These are phyloP conservation scores for Yamadazyma spencermartinsiae DNA, from an alignment of 1,139 yeast species.

Conservation along the genomic window DNA sequence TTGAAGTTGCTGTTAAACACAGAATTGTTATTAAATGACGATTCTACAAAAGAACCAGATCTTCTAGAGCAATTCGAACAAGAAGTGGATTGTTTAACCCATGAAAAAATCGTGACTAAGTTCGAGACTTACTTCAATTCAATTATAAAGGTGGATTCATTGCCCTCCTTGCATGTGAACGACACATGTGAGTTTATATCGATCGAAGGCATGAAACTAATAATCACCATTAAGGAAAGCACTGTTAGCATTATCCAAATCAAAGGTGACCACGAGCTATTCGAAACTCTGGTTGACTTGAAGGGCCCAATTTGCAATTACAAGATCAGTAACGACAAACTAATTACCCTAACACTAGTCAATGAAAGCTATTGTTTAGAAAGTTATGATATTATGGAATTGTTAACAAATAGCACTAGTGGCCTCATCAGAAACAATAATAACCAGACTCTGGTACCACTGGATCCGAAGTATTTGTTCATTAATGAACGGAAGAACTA, in stretches of 20 bases:
- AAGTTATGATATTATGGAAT: background rate
- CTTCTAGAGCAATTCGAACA: background rate
- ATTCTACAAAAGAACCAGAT: background rate
- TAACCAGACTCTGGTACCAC: background rate
- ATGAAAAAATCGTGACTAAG: conserved; percentile 2
- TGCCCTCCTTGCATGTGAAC: background rate
- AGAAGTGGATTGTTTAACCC: background rate
- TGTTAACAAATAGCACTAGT: background rate
- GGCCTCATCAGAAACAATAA: background rate
- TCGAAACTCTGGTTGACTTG: background rate
- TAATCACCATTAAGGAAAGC: conserved; percentile 2
- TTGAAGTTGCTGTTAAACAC: conserved; percentile 16
- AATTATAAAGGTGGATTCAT: background rate
- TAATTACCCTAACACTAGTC: conserved; percentile 5
- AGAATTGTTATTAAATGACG: background rate
- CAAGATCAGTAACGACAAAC: conserved; percentile 1
- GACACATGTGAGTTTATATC: conserved; percentile 3
- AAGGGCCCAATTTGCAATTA: conserved; percentile 1
- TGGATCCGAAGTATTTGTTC: conserved; percentile 9
- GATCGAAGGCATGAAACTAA: conserved; percentile 2
- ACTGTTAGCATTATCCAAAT: conserved; percentile 2
- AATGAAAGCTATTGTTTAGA: background rate
- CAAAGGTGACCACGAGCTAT: background rate
- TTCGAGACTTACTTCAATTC: conserved; percentile 18
- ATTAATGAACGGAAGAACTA: conserved; percentile 12